A percentile compares a stretch with the other conserved stretches of the same genome.
Conservation (phyloP, 1,139 yeast genomes). For the Insectozyma bohioensis region DNA sequence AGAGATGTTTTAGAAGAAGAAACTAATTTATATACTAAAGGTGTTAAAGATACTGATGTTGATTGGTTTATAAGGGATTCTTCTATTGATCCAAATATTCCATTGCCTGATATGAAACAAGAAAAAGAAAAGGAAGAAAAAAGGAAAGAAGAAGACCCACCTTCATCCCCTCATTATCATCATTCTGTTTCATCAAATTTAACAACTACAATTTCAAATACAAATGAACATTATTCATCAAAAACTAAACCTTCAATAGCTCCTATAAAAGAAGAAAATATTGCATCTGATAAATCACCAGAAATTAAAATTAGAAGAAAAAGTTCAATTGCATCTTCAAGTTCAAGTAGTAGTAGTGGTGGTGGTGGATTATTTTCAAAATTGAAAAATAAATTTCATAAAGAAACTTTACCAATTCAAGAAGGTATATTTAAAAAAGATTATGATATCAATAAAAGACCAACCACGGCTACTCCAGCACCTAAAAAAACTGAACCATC, state of each 20-base stretch:
- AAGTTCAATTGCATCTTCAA: slow-evolving; percentile 19
- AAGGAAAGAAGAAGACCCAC: neutral
- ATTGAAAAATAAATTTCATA: slow-evolving; percentile 34
- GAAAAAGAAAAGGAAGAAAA: too few relatives aligned
- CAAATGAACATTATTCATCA: slow-evolving; percentile 29
- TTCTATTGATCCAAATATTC: slow-evolving; percentile 12
- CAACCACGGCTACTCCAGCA: neutral
- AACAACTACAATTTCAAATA: slow-evolving; percentile 32
- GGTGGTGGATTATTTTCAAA: slow-evolving; percentile 39
- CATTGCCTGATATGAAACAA: slow-evolving; percentile 1
- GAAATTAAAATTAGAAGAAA: slow-evolving; percentile 16
- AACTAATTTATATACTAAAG: slow-evolving; percentile 22
- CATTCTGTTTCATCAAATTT: slow-evolving; percentile 26
- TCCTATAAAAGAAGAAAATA: slow-evolving; percentile 31
- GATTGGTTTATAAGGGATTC: slow-evolving; percentile 52
- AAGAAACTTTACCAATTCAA: slow-evolving; percentile 12
- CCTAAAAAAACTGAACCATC: slow-evolving; percentile 1
- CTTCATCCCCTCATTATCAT: slow-evolving; percentile 9
- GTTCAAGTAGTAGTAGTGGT: slow-evolving; percentile 6
- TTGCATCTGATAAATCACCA: slow-evolving; percentile 8
- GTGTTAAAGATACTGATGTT: slow-evolving; percentile 35
- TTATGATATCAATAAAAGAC: slow-evolving; percentile 11
- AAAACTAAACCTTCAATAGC: slow-evolving; percentile 40
- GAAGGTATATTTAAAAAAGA: slow-evolving; percentile 11
- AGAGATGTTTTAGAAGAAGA: slow-evolving; percentile 21